Evolutionary conservation across 2,329 filamentous ascomycete species (phyloP).

Genomic region (Scortechinia acanthostroma): DNA sequence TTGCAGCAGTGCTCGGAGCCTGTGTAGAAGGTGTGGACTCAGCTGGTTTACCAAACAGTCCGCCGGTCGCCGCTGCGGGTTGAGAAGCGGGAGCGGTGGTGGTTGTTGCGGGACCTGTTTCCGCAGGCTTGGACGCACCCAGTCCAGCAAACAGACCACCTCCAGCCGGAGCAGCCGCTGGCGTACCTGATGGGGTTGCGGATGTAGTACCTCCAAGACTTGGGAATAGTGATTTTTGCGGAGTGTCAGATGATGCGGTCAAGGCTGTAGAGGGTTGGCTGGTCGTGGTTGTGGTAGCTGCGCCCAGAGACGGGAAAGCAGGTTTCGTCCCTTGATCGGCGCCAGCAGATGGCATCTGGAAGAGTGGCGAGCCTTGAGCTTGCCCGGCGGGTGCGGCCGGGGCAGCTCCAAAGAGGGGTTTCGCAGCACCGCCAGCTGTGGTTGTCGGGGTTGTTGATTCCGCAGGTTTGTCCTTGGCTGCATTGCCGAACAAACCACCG

Average conservation of each 20-base stretch:
- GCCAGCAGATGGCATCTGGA: constrained; percentile 14
- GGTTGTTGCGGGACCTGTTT: constrained; percentile 8
- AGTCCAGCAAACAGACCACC: constrained; percentile 13
- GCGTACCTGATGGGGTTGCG: constrained; percentile 17
- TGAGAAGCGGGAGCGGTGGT: constrained; percentile 13
- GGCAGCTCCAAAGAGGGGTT: neutral
- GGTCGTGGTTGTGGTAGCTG: constrained; percentile 16
- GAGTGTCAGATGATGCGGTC: neutral
- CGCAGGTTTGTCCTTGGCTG: constrained; percentile 14
- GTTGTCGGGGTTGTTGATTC: constrained; percentile 12
- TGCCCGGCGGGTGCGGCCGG: neutral
- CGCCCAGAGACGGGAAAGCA: constrained; percentile 8
- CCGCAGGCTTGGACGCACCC: constrained; percentile 4
- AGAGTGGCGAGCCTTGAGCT: constrained; percentile 11
- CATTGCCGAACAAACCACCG: constrained; percentile 9
- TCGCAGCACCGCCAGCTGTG: constrained; percentile 12
- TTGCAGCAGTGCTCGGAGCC: neutral
- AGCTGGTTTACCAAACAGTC: neutral
- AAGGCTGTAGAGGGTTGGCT: neutral
- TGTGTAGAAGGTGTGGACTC: constrained; percentile 3
- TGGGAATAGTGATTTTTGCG: constrained; percentile 18
- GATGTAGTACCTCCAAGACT: constrained; percentile 16
- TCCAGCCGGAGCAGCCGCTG: constrained; percentile 15
- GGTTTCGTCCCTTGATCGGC: constrained; percentile 13
- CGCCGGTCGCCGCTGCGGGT: neutral